Evolutionary conservation across 2,329 filamentous ascomycete genomes (phyloP).

Genomic region (Penicillium italicum): DNA sequence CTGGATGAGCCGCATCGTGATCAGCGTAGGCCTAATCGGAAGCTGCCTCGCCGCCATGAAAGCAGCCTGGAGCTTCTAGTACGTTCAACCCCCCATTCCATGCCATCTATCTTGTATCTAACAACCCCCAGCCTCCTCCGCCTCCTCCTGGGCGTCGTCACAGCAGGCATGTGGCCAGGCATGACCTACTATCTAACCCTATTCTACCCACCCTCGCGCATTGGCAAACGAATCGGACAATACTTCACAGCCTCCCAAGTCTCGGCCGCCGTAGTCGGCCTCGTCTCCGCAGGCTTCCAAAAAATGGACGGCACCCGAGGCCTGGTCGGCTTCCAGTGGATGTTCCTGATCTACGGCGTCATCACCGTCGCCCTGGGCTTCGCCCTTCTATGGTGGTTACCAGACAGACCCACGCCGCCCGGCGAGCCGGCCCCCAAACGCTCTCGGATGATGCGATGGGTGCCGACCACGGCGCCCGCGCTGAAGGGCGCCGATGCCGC

Average conservation of each 20-base stretch:
- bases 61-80: slow-evolving; percentile 80
- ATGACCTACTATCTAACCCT: slow-evolving; percentile 91
- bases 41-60: slow-evolving; percentile 78
- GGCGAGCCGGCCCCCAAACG: slow-evolving; percentile 34
- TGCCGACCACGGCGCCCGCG: slow-evolving; percentile 67
- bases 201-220: slow-evolving; percentile 84
- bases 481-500: slow-evolving; percentile 72
- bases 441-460: slow-evolving; percentile 53
- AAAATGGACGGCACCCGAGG: slow-evolving; percentile 77
- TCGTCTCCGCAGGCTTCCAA: slow-evolving; percentile 88
- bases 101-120: not conserved
- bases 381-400: slow-evolving; percentile 80
- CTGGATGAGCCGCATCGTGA: slow-evolving; percentile 90
- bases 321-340: slow-evolving; percentile 64
- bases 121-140: slow-evolving; percentile 57
- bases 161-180: slow-evolving; percentile 91
- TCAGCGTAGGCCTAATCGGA: slow-evolving; percentile 80
- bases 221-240: slow-evolving; percentile 80
- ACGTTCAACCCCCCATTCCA: slow-evolving; percentile 25
- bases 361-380: slow-evolving; percentile 70
- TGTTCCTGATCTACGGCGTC: slow-evolving; percentile 85
- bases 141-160: slow-evolving; percentile 79
- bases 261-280: slow-evolving; percentile 80
- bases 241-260: slow-evolving; percentile 89
- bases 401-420: slow-evolving; percentile 73